A percentile compares a stretch with the other conserved stretches of the same genome.
phyloP scores from a whole-genome alignment of 306 rosid species.

The Vachellia pachyceras region DNA sequence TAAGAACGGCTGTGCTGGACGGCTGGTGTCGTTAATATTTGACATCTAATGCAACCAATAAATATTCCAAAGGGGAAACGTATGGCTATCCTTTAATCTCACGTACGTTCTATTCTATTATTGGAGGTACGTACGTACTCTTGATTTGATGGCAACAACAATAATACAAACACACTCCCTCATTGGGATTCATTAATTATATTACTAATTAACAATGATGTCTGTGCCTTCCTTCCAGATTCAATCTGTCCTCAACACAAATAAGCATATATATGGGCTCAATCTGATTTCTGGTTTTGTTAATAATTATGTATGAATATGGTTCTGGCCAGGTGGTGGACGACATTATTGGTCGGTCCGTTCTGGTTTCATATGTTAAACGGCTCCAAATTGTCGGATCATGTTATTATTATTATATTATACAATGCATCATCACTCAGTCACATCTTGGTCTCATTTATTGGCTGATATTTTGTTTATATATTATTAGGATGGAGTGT shows the following conservation, averaged over 20 bases:
- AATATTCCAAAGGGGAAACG: background rate
- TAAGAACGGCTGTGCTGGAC: background rate
- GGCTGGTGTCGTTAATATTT: background rate
- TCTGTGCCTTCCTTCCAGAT: background rate
- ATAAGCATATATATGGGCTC: background rate
- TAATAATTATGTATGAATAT: background rate
- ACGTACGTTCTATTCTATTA: no score
- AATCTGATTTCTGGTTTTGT: background rate
- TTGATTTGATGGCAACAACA: background rate
- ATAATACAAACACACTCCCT: background rate
- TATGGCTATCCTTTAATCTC: background rate
- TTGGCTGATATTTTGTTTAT: background rate
- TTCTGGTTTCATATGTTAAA: background rate
- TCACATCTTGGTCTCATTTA: conserved; percentile 4
- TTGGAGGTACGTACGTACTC: background rate
- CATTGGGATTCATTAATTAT: background rate
- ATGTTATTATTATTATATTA: background rate
- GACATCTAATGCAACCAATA: background rate
- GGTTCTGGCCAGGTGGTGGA: background rate
- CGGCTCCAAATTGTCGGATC: background rate
- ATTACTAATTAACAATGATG: background rate
- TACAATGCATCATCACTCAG: background rate
- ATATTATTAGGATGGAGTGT: background rate
- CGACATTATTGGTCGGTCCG: background rate
- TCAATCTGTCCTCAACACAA: background rate